A percentile compares a stretch with the other conserved stretches of the same genome.
Evolutionary conservation across 2,329 filamentous ascomycete species (phyloP).

Genomic region (Sclerotinia trifoliorum): DNA sequence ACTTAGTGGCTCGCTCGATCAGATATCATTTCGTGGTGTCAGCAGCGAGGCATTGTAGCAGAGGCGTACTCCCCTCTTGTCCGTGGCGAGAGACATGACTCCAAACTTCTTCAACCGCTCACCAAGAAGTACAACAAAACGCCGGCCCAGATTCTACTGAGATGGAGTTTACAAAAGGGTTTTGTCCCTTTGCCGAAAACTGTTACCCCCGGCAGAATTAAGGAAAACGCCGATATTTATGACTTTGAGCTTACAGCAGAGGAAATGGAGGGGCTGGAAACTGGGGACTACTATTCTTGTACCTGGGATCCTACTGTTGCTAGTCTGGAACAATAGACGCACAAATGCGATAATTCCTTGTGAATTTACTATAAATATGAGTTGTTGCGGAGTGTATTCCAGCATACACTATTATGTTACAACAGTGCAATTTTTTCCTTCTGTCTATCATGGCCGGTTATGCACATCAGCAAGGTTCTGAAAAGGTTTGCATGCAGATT

Average conservation of each 20-base stretch:
- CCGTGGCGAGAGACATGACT: conserved; percentile 67
- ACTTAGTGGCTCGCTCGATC: conserved; percentile 67
- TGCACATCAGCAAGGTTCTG: background rate
- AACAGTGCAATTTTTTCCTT: background rate
- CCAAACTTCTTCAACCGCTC: conserved; percentile 62
- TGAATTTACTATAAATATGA: background rate
- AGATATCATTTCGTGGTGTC: conserved; percentile 78
- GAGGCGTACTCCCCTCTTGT: conserved; percentile 64
- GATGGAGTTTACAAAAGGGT: conserved; percentile 80
- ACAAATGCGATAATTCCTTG: background rate
- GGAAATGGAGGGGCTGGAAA: conserved; percentile 52
- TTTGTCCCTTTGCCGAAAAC: conserved; percentile 74
- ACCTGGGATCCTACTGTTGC: conserved; percentile 56
- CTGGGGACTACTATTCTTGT: conserved; percentile 53
- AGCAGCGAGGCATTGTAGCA: conserved; percentile 58
- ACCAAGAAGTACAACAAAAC: conserved; percentile 71
- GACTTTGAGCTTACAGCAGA: conserved; percentile 56
- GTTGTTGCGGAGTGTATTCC: too few species aligned
- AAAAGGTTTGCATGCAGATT: background rate
- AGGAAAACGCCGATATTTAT: conserved; percentile 58
- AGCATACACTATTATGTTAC: background rate
- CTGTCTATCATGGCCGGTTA: background rate
- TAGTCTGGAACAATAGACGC: conserved; percentile 44
- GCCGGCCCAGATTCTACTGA: conserved; percentile 73
- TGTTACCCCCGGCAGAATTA: conserved; percentile 64